Percentiles rank a stretch among this genome's conserved stretches.
Conservation (phyloP, 2,329 filamentous ascomycete genomes). For the Bipolaris zeicola region DNA sequence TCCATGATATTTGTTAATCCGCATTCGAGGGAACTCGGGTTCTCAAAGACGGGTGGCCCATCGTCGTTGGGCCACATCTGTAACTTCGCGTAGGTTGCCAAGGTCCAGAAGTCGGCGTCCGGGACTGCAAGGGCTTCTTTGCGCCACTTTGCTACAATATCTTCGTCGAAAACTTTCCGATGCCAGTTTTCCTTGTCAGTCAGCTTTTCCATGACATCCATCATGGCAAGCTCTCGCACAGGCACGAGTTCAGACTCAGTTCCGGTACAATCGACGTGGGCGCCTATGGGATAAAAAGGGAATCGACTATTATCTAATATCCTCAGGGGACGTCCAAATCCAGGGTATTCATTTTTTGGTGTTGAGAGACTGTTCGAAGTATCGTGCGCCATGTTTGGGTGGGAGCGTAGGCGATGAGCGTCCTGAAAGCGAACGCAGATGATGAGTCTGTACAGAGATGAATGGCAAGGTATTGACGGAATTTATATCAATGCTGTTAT, state of each 20-base stretch:
- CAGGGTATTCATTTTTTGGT: slow-evolving; percentile 16
- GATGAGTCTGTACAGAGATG: background rate
- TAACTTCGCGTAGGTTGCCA: slow-evolving; percentile 15
- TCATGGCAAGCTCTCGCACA: slow-evolving; percentile 49
- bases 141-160: slow-evolving; percentile 32
- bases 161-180: slow-evolving; percentile 47
- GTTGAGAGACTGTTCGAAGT: background rate
- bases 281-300: slow-evolving; percentile 22
- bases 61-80: slow-evolving; percentile 11
- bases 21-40: background rate
- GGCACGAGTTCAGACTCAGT: slow-evolving; percentile 25
- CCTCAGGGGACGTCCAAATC: slow-evolving; percentile 26
- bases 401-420: background rate
- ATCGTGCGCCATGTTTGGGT: background rate
- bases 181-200: slow-evolving; percentile 52
- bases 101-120: slow-evolving; percentile 17
- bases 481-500: background rate
- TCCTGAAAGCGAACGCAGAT: background rate
- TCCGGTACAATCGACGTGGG: slow-evolving; percentile 14
- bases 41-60: background rate
- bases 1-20: slow-evolving; percentile 20
- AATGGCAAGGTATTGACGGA: background rate
- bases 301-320: background rate
- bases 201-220: slow-evolving; percentile 48
- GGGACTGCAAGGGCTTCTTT: slow-evolving; percentile 29